Evolutionary conservation across 208 protist species (phyloP).

Genomic region (Tritrichomonas musculus): DNA sequence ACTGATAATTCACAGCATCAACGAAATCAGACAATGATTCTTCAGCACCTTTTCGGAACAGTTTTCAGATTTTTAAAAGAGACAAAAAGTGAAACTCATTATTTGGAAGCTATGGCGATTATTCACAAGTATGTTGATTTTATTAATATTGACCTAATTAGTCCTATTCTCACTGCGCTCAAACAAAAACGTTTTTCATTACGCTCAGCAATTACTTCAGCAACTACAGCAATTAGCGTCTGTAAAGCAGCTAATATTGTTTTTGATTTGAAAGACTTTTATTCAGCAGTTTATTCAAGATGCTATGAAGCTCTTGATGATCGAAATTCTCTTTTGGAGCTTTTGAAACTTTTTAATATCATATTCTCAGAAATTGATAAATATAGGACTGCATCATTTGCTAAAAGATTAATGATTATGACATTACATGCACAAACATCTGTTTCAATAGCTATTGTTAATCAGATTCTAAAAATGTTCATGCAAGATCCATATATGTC

Average conservation of each 20-base stretch:
- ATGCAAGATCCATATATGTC: not conserved
- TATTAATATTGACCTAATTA: not conserved
- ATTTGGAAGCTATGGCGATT: not conserved
- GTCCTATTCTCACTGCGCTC: not conserved
- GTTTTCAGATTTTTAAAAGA: slow-evolving; percentile 23
- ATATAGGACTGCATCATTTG: not conserved
- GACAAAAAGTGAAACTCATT: not conserved
- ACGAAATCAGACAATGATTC: not conserved
- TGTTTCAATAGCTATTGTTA: not conserved
- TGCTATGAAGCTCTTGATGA: slow-evolving; percentile 20
- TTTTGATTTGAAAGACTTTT: not conserved
- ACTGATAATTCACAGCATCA: not conserved
- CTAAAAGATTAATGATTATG: slow-evolving; percentile 18
- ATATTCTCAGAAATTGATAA: not conserved
- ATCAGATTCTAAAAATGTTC: not conserved
- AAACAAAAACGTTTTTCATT: not conserved
- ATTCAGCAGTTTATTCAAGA: not conserved
- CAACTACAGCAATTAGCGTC: not conserved
- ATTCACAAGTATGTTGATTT: not conserved
- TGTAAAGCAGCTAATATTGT: not conserved
- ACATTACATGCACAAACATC: not conserved
- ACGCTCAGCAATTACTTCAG: not conserved
- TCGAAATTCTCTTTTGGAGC: not conserved
- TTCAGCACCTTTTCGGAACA: not conserved
- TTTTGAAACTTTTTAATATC: not conserved